Evolutionary conservation across 208 protist species (phyloP), one percentile per base, ranked within the genome.

Genomic region (Trypanosoma scelopori): DNA sequence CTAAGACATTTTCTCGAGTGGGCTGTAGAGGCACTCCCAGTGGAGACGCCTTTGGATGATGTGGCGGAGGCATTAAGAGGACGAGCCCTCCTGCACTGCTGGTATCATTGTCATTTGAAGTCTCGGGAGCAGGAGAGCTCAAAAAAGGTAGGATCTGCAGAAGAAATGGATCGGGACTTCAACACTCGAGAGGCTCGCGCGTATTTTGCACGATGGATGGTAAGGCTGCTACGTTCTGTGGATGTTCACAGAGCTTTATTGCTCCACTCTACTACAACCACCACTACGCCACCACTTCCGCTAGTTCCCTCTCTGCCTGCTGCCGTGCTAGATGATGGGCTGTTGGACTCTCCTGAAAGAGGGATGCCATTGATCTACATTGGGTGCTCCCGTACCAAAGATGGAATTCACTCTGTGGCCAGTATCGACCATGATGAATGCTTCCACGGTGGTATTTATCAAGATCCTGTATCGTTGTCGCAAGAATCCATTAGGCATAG

Each of bases 1-100:
- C 77, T 89, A 30, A 63, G 55, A 27, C 52, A 71, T 37, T 92
- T 92, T 69, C 76, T 82, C 52, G 67, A 74, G 23, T 92, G 82
- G 82, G 68, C 75, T 23, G 79, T 83, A 28, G 69, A 69, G 39
- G 74, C 68, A 18, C 49, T 87, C 13, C 74, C 78, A 22, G 52
- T 46, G 6, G 55, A 74, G 13, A 71, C 77, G 27, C 50, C 59
- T 46, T 68, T 77, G 35, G 81, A 86, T 42, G 73, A 82, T 64
- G 52, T 87, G 13, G 71, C 55, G 13, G 82, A 92, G 50, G 75
- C 78, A 51, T 59, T 92, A 39, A 77, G 84, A 56, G 82, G 77
- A 0, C 67, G 70, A 27, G 71, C 76, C 11, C 73, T 78, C 22
- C 71, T 92, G 64, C 65, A 84, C 63, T 87, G 76, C 70, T 89